Evolutionary conservation across 2,329 filamentous ascomycete species (phyloP).

Genomic region (Venturia aucupariae): DNA sequence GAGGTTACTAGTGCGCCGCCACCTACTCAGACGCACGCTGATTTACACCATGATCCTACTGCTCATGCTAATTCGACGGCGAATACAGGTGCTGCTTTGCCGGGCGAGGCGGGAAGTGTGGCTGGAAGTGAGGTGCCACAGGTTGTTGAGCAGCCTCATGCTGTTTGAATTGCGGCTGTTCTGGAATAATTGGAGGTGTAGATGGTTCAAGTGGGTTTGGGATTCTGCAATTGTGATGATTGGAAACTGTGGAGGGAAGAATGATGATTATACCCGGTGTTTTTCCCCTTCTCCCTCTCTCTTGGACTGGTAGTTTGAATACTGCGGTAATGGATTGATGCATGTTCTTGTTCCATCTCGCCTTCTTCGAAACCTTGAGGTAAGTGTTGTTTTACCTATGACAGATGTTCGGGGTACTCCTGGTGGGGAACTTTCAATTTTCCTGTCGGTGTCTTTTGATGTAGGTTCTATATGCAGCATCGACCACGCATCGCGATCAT

Average conservation of each 20-base stretch:
- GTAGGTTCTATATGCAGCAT: too few relatives aligned
- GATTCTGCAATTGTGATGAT: neutral
- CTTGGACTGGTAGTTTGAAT: neutral
- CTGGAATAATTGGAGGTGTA: neutral
- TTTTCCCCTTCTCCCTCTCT: neutral
- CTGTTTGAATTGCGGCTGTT: neutral
- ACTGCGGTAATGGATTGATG: neutral
- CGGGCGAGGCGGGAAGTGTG: neutral
- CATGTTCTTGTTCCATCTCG: neutral
- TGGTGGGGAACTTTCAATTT: too few relatives aligned
- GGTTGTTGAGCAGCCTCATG: constrained; percentile 1
- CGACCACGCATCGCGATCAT: too few relatives aligned
- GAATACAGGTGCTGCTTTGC: neutral
- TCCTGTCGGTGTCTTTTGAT: too few relatives aligned
- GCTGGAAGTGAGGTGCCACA: neutral
- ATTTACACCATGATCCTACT: neutral
- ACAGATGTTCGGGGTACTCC: too few relatives aligned
- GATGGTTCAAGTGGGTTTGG: neutral
- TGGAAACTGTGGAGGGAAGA: neutral
- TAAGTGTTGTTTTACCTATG: too few relatives aligned
- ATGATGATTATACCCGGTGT: neutral
- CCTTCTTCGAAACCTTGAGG: too few relatives aligned
- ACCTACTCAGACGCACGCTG: neutral
- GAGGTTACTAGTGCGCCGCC: neutral
- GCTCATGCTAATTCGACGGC: neutral